Base-by-base conservation (phyloP, 495 filamentous ascomycete genomes). In the Trichoderma erinaceum region DNA sequence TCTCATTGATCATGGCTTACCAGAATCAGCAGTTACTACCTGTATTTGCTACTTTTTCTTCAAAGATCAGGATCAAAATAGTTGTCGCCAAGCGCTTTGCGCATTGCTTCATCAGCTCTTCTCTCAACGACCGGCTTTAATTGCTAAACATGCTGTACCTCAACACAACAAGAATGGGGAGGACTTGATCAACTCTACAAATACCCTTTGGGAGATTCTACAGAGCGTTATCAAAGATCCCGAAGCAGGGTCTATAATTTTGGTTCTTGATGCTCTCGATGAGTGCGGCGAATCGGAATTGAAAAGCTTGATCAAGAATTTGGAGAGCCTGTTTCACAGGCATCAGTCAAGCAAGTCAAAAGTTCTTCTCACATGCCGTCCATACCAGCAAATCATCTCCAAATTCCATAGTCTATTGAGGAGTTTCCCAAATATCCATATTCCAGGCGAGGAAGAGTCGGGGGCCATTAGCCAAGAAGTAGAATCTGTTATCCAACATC, bases 191-290 rank as follows among this genome's bases (percentile, higher is more conserved):
- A 64, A 27, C 3, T 1, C 27, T 32, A 78, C 76, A 61, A 43
- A 71, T 38, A 68, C 73, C 21, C 69, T 83, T n/a, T 84, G 78
- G 76, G 65, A 64, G 11, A 76, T 80, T 29, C 69, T 83, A n/a
- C 66, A 70, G 2, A 68, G 66, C 38, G 73, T 70, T 27, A 71
- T 76, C 38, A 32, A 66, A 64, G 76, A 82, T 70, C 66, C 74
- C 58, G 63, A 71, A 35, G 75, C 75, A 66, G 76, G 77, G 43
- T 71, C 80, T 64, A 73, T 82, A 66, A 70, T 83, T 52, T 80
- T 76, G 61, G 68, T 82, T 38, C 64, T 83, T 10, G 80, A 82
- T 69, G 77, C 77, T 12, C 72, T 82, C 1, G 61, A 64, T 38
- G 61, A 64, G 16, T 64, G 61, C 18, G 15, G 5, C 25, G 21